Evolutionary conservation across 1,284 basidiomycete species (phyloP), one percentile per base, ranked within the genome.

Genomic region (Cryptococcus sp.): DNA sequence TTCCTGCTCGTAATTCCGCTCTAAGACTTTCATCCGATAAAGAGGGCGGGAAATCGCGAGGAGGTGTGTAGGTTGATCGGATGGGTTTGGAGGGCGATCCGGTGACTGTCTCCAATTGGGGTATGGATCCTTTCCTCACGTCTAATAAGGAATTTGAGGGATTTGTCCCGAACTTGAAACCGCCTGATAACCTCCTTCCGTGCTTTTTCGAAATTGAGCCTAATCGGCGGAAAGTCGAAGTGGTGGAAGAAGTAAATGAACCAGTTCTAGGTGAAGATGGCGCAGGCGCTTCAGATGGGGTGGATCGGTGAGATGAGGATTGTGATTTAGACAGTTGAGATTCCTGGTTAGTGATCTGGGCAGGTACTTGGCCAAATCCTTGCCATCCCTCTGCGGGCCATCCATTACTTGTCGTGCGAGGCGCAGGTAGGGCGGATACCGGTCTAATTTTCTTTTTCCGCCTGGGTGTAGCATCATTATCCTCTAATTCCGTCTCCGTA

Each of bases 181-280:
- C 73, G 3, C 69, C 70, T 0, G 71, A 73, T 5, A 75, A 43
- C 35, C 67, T 45, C 3, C 73, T 50, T 4, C 70, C 68, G 49
- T 75, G 73, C 55, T 70, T 73, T 50, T 67, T 70, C 4, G 71
- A 71, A 8, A 73, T 54, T 2, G 68, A 69, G 4, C 67, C 61
- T 7, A 75, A 52, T 15, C 67, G 58, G 5, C 56, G 52, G 34
- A 75, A 44, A 4, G 71, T 69, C 1, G 64, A 62, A 2, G 64
- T 55, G 0, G 66, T 62, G 5, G 44, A 53, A 8, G 56, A 8
- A n/a, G 57, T 42, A 44, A 52, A 41, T 42, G 30, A 13, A 46
- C 48, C 23, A 31, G 50, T 37, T 48, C 23, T 42, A 10, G 45
- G 43, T 8, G 46, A 34, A 14, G 44, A 37, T 32, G 37, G 46